Conservation (phyloP, 1,284 basidiomycete genomes). For the Heterobasidion occidentale region DNA sequence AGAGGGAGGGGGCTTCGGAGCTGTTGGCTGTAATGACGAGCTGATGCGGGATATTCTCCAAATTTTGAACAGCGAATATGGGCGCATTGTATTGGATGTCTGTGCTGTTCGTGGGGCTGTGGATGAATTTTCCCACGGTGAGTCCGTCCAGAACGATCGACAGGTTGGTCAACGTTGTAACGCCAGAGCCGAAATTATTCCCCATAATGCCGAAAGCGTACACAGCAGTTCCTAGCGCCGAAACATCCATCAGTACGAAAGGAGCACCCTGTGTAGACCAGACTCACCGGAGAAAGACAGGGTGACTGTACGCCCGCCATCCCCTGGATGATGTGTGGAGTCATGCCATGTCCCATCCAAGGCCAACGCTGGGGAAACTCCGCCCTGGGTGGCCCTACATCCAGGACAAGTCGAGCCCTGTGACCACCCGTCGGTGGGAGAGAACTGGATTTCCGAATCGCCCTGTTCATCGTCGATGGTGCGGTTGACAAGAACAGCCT, state of each 20-base stretch:
- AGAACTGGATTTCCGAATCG: neutral
- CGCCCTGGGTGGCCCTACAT: neutral
- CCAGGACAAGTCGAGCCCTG: neutral
- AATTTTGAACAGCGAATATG: neutral
- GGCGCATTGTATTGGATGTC: neutral
- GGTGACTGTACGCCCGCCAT: neutral
- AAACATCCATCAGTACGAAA: neutral
- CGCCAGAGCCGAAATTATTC: neutral
- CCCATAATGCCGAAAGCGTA: neutral
- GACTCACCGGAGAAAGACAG: neutral
- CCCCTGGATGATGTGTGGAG: neutral
- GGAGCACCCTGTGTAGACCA: neutral
- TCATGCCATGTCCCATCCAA: neutral
- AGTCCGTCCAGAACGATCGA: neutral
- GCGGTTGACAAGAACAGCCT: neutral
- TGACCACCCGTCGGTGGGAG: neutral
- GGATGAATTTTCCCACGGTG: neutral
- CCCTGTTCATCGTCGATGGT: neutral
- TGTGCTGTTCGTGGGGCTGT: neutral
- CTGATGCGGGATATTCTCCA: neutral
- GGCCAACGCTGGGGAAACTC: neutral
- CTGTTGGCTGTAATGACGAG: neutral
- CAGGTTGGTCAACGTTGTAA: neutral
- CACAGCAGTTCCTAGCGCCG: neutral
- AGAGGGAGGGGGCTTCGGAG: neutral